Evolutionary conservation across 2,329 filamentous ascomycete genomes (phyloP).

Genomic region (Fusarium pseudograminearum): DNA sequence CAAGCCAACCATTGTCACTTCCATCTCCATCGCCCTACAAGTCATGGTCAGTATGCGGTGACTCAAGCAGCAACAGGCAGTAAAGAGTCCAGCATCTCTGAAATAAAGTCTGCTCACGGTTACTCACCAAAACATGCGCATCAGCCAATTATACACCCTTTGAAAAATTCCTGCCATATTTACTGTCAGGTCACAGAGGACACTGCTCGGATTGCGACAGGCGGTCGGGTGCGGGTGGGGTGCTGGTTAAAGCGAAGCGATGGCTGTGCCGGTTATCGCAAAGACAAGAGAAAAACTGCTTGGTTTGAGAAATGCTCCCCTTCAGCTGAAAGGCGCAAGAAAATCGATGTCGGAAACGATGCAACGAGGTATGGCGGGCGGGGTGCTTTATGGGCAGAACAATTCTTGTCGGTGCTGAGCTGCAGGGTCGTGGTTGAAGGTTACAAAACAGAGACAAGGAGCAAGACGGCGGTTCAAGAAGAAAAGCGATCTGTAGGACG

Average conservation of each 20-base stretch:
- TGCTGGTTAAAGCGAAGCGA: conserved; percentile 39
- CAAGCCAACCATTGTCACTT: conserved; percentile 98
- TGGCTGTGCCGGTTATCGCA: conserved; percentile 28
- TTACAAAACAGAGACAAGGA: conserved; percentile 36
- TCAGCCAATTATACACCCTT: conserved; percentile 96
- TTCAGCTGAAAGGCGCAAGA: conserved; percentile 13
- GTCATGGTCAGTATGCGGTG: conserved; percentile 43
- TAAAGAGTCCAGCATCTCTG: conserved; percentile 15
- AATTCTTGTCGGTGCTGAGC: conserved; percentile 48
- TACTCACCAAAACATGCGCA: conserved; percentile 95
- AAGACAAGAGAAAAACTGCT: conserved; percentile 17
- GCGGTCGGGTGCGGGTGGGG: conserved; percentile 46
- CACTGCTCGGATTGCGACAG: conserved; percentile 41
- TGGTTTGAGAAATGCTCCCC: conserved; percentile 21
- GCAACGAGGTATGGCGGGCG: conserved; percentile 44
- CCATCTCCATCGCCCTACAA: conserved; percentile 96
- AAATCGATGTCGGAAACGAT: conserved; percentile 38
- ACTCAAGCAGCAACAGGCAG: conserved; percentile 28
- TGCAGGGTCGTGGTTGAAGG: conserved; percentile 38
- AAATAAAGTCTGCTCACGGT: conserved; percentile 16
- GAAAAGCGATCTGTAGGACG: conserved; percentile 48
- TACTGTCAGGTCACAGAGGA: conserved; percentile 38
- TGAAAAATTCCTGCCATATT: conserved; percentile 92
- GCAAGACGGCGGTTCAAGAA: conserved; percentile 41
- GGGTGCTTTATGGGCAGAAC: conserved; percentile 46